phyloP scores from a whole-genome alignment of 495 filamentous ascomycete genomes.

The Penicillium coprophilum region DNA sequence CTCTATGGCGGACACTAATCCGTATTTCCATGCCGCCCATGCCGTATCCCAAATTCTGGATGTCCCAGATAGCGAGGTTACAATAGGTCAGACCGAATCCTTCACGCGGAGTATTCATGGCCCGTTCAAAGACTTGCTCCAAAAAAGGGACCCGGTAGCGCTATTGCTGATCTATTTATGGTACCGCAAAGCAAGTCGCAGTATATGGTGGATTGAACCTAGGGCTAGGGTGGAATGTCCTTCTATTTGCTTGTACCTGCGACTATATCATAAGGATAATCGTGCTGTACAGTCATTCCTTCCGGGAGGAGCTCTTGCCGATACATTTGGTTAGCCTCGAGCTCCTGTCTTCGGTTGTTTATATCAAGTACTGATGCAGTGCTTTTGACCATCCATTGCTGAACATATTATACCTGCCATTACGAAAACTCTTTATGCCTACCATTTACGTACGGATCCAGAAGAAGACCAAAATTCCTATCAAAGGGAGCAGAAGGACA shows the following conservation, averaged over 20 bases:
- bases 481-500: no score
- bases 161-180: conserved; percentile 49
- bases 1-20: not conserved
- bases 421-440: no score
- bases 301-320: not conserved
- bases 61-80: not conserved
- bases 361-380: not conserved
- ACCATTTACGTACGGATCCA: no score
- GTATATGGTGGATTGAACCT: conserved; percentile 46
- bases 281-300: not conserved
- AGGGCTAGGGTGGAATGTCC: conserved; percentile 23
- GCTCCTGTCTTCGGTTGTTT: not conserved
- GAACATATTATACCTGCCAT: no score
- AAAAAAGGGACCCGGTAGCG: conserved; percentile 39
- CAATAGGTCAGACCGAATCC: not conserved
- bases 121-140: not conserved
- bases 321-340: not conserved
- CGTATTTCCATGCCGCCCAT: not conserved
- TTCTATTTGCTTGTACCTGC: not conserved
- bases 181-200: conserved; percentile 40
- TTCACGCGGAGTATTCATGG: not conserved
- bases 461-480: no score
- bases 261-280: not conserved
- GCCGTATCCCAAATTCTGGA: not conserved
- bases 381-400: no score